Conservation (phyloP, 2,329 filamentous ascomycete genomes). For the Scedosporium aurantiacum region DNA sequence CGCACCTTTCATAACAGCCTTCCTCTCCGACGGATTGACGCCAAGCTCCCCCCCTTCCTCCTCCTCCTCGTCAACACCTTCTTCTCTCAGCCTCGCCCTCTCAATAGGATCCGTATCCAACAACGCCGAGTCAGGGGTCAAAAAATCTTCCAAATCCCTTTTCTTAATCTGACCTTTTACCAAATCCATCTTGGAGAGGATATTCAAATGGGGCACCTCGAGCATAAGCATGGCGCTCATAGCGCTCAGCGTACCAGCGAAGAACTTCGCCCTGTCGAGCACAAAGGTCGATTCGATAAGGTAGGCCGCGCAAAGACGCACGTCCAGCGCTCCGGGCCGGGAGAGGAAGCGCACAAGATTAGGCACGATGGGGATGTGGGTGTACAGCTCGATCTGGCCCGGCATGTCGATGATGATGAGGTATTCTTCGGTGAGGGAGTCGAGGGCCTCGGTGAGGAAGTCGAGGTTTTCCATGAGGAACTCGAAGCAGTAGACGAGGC, state of each 20-base stretch:
- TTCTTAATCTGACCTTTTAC: constrained; percentile 81
- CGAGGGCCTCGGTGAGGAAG: constrained; percentile 76
- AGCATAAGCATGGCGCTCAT: constrained; percentile 99
- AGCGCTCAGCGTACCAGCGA: constrained; percentile 85
- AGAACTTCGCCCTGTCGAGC: constrained; percentile 93
- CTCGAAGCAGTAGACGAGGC: constrained; percentile 92
- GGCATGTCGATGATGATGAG: constrained; percentile 98
- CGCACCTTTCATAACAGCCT: constrained; percentile 65
- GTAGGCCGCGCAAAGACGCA: constrained; percentile 87
- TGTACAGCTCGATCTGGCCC: constrained; percentile 97
- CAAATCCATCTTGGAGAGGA: constrained; percentile 95
- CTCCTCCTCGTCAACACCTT: constrained; percentile 33
- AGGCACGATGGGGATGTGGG: constrained; percentile 86
- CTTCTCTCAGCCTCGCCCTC: constrained; percentile 23
- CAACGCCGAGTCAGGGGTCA: constrained; percentile 73
- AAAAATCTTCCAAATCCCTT: constrained; percentile 79
- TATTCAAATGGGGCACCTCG: constrained; percentile 91
- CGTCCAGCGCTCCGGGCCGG: constrained; percentile 68
- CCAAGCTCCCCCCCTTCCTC: constrained; percentile 41
- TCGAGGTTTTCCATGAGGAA: constrained; percentile 91
- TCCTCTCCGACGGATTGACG: constrained; percentile 50
- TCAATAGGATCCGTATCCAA: constrained; percentile 68
- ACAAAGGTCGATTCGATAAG: constrained; percentile 93
- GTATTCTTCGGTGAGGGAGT: constrained; percentile 84
- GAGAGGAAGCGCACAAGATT: constrained; percentile 73